These are phyloP conservation scores for Zoysia japonica DNA, from an alignment of 176 grass and related monocot species.

Conservation along the genomic window DNA sequence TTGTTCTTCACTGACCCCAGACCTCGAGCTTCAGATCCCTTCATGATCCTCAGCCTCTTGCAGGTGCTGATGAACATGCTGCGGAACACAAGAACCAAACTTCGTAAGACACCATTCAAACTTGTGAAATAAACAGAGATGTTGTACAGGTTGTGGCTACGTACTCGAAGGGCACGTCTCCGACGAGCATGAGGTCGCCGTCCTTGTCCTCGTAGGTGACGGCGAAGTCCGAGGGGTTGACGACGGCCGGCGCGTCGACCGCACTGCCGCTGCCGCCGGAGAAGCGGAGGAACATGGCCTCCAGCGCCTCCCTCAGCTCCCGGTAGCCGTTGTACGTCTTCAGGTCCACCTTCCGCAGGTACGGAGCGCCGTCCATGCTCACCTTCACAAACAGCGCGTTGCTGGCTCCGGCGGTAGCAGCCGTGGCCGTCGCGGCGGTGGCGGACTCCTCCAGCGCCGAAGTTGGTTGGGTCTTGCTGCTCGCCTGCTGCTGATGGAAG, in stretches of 20 bases:
- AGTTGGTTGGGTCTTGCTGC: slow-evolving; percentile 21
- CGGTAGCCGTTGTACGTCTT: slow-evolving; percentile 77
- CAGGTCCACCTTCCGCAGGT: slow-evolving; percentile 84
- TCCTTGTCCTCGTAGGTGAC: slow-evolving; percentile 86
- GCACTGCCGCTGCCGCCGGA: slow-evolving; percentile 45
- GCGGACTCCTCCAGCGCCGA: slow-evolving; percentile 27
- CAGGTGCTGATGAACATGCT: slow-evolving; percentile 91
- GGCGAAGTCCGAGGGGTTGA: slow-evolving; percentile 58
- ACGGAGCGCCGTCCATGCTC: slow-evolving; percentile 92
- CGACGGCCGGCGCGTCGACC: not conserved
- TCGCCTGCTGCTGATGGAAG: slow-evolving; percentile 50
- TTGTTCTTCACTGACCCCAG: slow-evolving; percentile 32
- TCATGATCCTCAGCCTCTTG: slow-evolving; percentile 98
- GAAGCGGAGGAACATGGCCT: slow-evolving; percentile 81
- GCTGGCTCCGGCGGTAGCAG: not conserved
- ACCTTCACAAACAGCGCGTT: slow-evolving; percentile 68
- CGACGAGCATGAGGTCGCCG: slow-evolving; percentile 85
- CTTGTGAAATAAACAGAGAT: too few species aligned
- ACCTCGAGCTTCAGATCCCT: slow-evolving; percentile 75
- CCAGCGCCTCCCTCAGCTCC: slow-evolving; percentile 80
- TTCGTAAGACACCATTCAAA: slow-evolving; percentile 16
- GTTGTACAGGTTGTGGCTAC: not conserved
- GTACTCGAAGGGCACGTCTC: slow-evolving; percentile 88
- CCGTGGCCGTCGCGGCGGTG: not conserved
- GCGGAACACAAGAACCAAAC: not conserved